These are phyloP conservation scores for Calocybe cyanea DNA, from an alignment of 768 basidiomycete species.

Conservation along the genomic window DNA sequence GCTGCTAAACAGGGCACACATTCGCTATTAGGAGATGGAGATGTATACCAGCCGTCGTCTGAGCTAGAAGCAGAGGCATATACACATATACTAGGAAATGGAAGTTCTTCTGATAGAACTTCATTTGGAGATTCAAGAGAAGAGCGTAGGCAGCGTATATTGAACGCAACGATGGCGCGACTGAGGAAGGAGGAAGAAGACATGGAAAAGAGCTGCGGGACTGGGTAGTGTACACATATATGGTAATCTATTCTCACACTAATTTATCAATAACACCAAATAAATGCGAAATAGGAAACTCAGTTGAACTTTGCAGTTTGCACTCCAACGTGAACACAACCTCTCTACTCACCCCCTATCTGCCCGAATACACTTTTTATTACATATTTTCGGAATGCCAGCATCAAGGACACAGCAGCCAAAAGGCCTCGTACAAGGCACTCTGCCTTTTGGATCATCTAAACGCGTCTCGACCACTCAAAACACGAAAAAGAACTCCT, in stretches of 20 bases:
- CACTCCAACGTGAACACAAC: not conserved
- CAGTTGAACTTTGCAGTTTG: too few species aligned
- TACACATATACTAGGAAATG: constrained; percentile 48
- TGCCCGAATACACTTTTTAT: not conserved
- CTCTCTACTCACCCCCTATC: not conserved
- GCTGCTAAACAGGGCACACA: constrained; percentile 51
- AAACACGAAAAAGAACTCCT: constrained; percentile 19
- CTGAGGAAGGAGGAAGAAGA: constrained; percentile 66
- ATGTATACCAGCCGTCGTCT: constrained; percentile 50
- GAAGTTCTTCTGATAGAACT: constrained; percentile 4
- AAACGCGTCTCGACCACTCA: constrained; percentile 39
- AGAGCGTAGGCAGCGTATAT: constrained; percentile 49
- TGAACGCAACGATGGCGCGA: constrained; percentile 61
- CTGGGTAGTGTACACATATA: constrained; percentile 19
- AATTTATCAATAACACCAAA: too few species aligned
- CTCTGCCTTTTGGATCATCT: constrained; percentile 39
- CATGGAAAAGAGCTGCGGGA: constrained; percentile 69
- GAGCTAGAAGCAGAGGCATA: constrained; percentile 56
- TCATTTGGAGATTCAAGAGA: constrained; percentile 45
- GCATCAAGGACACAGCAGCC: constrained; percentile 5
- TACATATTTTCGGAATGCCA: not conserved
- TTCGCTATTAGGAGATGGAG: constrained; percentile 37
- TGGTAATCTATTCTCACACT: too few species aligned
- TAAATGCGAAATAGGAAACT: too few species aligned
- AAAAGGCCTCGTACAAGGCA: constrained; percentile 37